Conservation (phyloP, 345 rosid genomes). For the Acer yangbiense region DNA sequence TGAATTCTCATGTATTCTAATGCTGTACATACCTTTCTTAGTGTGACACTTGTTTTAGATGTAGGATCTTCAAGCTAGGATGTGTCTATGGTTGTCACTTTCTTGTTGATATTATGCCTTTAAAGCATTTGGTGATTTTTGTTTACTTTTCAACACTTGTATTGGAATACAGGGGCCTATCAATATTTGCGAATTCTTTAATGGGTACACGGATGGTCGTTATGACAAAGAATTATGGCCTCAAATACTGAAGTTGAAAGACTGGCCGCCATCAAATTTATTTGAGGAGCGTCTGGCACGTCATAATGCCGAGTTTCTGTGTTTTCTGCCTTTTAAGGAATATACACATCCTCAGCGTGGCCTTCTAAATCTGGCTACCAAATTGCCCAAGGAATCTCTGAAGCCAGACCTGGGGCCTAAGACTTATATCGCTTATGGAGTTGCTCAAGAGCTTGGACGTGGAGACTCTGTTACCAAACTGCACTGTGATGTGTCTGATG, state of each 20-base stretch:
- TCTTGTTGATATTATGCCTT: background rate
- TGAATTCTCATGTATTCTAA: too few relatives aligned
- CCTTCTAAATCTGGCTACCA: constrained; percentile 58
- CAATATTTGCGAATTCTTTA: constrained; percentile 56
- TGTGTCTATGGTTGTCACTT: background rate
- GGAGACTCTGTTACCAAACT: constrained; percentile 93
- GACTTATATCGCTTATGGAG: constrained; percentile 77
- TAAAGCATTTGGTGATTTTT: background rate
- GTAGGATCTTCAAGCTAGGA: too few relatives aligned
- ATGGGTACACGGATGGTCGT: constrained; percentile 49
- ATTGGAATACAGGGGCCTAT: constrained; percentile 46
- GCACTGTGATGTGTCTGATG: constrained; percentile 90
- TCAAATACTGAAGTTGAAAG: constrained; percentile 65
- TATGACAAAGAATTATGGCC: constrained; percentile 53
- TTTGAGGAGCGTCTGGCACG: constrained; percentile 66
- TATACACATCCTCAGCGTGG: constrained; percentile 74
- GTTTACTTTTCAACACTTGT: background rate
- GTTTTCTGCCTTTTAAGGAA: constrained; percentile 69
- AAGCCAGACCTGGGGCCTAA: constrained; percentile 93
- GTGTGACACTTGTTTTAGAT: background rate
- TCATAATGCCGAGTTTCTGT: constrained; percentile 63
- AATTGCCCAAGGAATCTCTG: constrained; percentile 49
- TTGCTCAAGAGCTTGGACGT: constrained; percentile 68
- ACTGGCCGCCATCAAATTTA: constrained; percentile 74
- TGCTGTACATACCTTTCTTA: background rate